A percentile compares a stretch with the other conserved stretches of the same genome.
These are phyloP conservation scores for Ceratobasidium sp. DNA, from an alignment of 1,284 basidiomycete species.

Conservation along the genomic window DNA sequence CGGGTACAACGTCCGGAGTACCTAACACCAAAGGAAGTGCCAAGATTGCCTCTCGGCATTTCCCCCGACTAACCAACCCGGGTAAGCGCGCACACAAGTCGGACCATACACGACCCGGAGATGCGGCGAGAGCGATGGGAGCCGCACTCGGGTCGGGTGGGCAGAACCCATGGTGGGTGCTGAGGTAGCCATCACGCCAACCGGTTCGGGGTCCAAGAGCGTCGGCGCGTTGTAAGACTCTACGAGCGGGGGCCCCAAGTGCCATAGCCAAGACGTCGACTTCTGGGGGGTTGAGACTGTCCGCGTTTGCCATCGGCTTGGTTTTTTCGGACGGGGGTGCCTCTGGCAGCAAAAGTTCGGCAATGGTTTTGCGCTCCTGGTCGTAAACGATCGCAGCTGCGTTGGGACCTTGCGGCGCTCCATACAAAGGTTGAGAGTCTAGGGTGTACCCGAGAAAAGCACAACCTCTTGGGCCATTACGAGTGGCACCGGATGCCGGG, in stretches of 20 bases:
- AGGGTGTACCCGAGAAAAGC: constrained; percentile 33
- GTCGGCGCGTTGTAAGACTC: constrained; percentile 42
- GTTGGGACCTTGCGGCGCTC: constrained; percentile 23
- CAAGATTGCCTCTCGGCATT: constrained; percentile 36
- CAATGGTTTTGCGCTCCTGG: constrained; percentile 35
- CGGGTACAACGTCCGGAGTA: constrained; percentile 29
- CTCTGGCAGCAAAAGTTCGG: constrained; percentile 29
- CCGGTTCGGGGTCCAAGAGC: constrained; percentile 37
- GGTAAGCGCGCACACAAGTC: constrained; percentile 41
- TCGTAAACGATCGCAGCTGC: constrained; percentile 13
- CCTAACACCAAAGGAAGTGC: constrained; percentile 35
- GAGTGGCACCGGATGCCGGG: constrained; percentile 6
- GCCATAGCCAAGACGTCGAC: constrained; percentile 37
- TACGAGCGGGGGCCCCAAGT: constrained; percentile 38
- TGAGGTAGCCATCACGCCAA: constrained; percentile 43
- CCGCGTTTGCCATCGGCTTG: constrained; percentile 40
- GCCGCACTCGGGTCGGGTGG: constrained; percentile 39
- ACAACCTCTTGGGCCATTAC: constrained; percentile 25
- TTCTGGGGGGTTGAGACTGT: constrained; percentile 35
- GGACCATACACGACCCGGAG: constrained; percentile 35
- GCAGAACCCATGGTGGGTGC: constrained; percentile 39
- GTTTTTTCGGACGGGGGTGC: constrained; percentile 23
- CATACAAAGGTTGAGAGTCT: constrained; percentile 18
- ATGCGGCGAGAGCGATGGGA: constrained; percentile 36
- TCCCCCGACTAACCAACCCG: constrained; percentile 38